These are phyloP conservation scores for Sordariomycetes sp. DNA, from an alignment of 2,329 filamentous ascomycete species.

Conservation along the genomic window DNA sequence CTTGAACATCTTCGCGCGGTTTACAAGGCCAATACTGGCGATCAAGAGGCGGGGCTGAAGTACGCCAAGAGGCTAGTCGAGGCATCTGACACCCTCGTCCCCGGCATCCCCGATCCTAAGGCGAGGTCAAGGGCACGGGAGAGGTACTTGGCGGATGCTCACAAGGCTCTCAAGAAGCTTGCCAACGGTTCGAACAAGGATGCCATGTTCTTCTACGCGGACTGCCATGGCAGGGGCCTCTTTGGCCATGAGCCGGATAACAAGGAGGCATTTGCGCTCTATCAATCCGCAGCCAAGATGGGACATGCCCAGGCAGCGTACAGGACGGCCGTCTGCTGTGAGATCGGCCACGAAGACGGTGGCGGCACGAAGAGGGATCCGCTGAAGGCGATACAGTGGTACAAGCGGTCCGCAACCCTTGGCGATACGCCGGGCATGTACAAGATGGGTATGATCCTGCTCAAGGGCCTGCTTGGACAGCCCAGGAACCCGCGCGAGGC, in stretches of 20 bases:
- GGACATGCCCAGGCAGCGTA: slow-evolving; percentile 84
- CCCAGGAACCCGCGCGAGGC: slow-evolving; percentile 73
- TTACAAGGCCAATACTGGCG: slow-evolving; percentile 60
- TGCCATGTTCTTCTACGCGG: slow-evolving; percentile 89
- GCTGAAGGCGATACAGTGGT: slow-evolving; percentile 95
- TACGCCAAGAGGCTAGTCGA: slow-evolving; percentile 80
- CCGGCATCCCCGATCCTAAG: slow-evolving; percentile 55
- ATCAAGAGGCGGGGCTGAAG: slow-evolving; percentile 59
- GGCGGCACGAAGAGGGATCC: slow-evolving; percentile 87
- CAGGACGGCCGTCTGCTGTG: slow-evolving; percentile 91
- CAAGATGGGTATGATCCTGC: slow-evolving; percentile 91
- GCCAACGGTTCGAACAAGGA: slow-evolving; percentile 62
- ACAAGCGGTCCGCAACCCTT: slow-evolving; percentile 80
- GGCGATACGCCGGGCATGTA: slow-evolving; percentile 95
- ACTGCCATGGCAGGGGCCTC: slow-evolving; percentile 73
- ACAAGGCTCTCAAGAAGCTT: slow-evolving; percentile 88
- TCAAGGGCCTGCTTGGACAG: slow-evolving; percentile 91
- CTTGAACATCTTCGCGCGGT: slow-evolving; percentile 62
- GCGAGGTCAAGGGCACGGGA: slow-evolving; percentile 68
- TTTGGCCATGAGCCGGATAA: slow-evolving; percentile 72
- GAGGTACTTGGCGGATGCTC: slow-evolving; percentile 72
- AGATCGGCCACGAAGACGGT: slow-evolving; percentile 88
- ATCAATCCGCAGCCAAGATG: slow-evolving; percentile 85
- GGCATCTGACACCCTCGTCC: slow-evolving; percentile 66
- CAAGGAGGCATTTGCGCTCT: slow-evolving; percentile 87